Evolutionary conservation across 2,329 filamentous ascomycete species (phyloP).

Genomic region (Pseudogymnoascus sp.): DNA sequence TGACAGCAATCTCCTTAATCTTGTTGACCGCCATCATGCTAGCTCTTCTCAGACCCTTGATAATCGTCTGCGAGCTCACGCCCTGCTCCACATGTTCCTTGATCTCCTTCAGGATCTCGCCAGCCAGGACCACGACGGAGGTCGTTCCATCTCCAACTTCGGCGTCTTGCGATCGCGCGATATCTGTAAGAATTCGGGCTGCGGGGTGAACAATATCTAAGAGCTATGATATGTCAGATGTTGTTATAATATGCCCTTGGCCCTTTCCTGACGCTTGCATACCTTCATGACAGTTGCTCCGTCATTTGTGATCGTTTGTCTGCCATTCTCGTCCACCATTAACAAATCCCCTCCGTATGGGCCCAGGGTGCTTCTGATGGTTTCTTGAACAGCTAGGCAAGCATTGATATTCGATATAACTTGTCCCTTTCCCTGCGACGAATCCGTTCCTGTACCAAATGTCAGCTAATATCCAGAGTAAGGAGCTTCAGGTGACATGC

Average conservation of each 20-base stretch:
- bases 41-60: conserved; percentile 88
- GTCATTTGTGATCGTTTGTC: conserved; percentile 97
- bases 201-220: conserved; percentile 98
- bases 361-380: conserved; percentile 90
- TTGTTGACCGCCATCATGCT: conserved; percentile 93
- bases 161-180: conserved; percentile 96
- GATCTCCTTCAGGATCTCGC: conserved; percentile 94
- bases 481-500: conserved; percentile 47
- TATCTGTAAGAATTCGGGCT: conserved; percentile 94
- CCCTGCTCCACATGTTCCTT: conserved; percentile 95
- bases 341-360: conserved; percentile 95
- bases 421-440: conserved; percentile 94
- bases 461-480: conserved; percentile 15
- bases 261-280: conserved; percentile 22
- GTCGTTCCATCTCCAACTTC: conserved; percentile 98
- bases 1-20: conserved; percentile 93
- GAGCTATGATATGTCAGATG: conserved; percentile 49
- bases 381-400: conserved; percentile 89
- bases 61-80: conserved; percentile 93
- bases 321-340: conserved; percentile 92
- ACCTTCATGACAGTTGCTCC: conserved; percentile 99
- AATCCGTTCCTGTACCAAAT: conserved; percentile 70
- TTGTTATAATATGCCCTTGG: conserved; percentile 8
- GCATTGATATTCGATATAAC: conserved; percentile 98
- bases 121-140: conserved; percentile 93